Base-by-base conservation (phyloP, 768 basidiomycete species). In the Saitozyma sp. region DNA sequence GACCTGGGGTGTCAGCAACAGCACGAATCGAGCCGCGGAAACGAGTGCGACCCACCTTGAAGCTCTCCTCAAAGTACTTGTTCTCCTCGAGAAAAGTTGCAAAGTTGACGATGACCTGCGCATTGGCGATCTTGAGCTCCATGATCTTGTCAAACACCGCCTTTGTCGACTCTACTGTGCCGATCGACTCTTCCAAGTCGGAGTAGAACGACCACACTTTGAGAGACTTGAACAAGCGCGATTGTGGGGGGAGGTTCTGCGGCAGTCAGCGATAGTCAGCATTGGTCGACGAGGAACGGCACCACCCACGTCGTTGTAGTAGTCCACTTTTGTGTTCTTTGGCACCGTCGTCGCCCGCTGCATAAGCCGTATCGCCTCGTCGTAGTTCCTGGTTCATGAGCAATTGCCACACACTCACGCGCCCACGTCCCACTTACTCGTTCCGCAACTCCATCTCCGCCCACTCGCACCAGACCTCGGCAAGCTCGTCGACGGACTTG, bases 391-490 rank as follows among this genome's bases (percentile, higher is more conserved):
- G 73, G 17, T 59, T 59, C 37, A 64, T 59, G 56, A 37, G 53
- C 17, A 6, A 46, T 38, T 40, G n/a, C 54, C 13, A 46, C 45
- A 46, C 2, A 6, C 45, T 46, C n/a, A 38, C 19, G 13, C 17
- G n/a, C n/a, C n/a, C n/a, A n/a, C n/a, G n/a, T n/a, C n/a, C 3
- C 6, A 84, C 91, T 71, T 81, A 94, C 94, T 95, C 94, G 54
- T 93, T 89, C 49, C 95, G 87, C 54, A 98, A 84, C 78, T 99
- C 96, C 89, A 98, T 87, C 80, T 99, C 96, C 8, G 96, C 87
- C 95, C 96, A 98, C 81, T 98, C 96, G 73, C 94, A 97, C 96
- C 96, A 99, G 13, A 97, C 86, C 78, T 98, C 96, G 0, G 96
- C 96, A 20, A 99, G 84, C 72, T 99, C 96, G 76, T 99, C 95